Percentiles rank a stretch among this genome's conserved stretches.
phyloP scores from a whole-genome alignment of 1,139 yeast genomes.

The Kazachstania sp. region DNA sequence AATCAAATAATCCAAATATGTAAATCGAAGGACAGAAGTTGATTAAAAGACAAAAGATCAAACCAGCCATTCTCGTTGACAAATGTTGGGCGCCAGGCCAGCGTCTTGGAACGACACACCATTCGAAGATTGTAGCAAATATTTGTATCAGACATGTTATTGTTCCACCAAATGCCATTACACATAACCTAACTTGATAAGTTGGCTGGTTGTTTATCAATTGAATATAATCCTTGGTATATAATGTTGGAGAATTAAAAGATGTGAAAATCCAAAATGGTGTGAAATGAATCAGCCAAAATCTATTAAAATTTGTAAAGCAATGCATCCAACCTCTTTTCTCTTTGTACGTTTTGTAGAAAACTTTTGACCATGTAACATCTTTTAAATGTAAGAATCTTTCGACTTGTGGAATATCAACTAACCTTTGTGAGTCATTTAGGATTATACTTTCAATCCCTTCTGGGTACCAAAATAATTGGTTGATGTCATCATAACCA shows the following conservation, averaged over 20 bases:
- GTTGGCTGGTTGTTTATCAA: conserved; percentile 57
- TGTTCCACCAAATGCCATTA: conserved; percentile 65
- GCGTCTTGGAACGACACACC: conserved; percentile 54
- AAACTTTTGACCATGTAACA: conserved; percentile 54
- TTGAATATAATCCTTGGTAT: conserved; percentile 54
- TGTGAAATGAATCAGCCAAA: conserved; percentile 74
- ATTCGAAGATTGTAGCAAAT: conserved; percentile 55
- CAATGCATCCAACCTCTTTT: conserved; percentile 72
- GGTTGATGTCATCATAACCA: conserved; percentile 85
- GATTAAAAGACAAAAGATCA: conserved; percentile 38
- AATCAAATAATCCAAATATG: conserved; percentile 45
- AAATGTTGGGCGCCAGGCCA: conserved; percentile 61
- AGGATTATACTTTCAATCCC: conserved; percentile 47
- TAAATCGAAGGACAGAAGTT: conserved; percentile 59
- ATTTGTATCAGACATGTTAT: conserved; percentile 59
- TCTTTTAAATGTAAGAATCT: conserved; percentile 43
- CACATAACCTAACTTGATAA: conserved; percentile 50
- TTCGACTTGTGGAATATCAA: conserved; percentile 37
- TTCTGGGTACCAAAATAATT: conserved; percentile 69
- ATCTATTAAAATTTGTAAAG: conserved; percentile 66
- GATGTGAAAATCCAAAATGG: conserved; percentile 78
- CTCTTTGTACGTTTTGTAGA: conserved; percentile 67
- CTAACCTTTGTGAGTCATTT: conserved; percentile 37
- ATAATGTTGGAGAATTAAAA: conserved; percentile 68
- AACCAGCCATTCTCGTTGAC: conserved; percentile 36